Evolutionary conservation across 345 rosid genomes (phyloP).

Genomic region (Sonneratia caseolaris): DNA sequence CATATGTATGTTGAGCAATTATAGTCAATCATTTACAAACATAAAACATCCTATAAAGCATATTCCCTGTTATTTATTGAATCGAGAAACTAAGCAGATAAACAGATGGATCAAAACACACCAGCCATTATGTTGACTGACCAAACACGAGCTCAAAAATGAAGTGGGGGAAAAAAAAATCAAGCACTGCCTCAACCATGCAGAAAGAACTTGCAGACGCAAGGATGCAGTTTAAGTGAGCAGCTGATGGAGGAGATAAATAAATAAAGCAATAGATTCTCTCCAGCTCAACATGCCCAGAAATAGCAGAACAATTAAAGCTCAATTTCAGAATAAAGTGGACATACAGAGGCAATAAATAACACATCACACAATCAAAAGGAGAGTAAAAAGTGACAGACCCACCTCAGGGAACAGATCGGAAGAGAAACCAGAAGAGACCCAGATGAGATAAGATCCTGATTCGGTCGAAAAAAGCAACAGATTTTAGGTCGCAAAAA

Average conservation of each 20-base stretch:
- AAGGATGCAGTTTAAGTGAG: slow-evolving; percentile 1
- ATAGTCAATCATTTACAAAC: not conserved
- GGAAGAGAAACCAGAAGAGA: slow-evolving; percentile 25
- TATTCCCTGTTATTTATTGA: not conserved
- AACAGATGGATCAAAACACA: slow-evolving; percentile 17
- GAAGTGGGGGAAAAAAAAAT: not conserved
- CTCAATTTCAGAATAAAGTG: slow-evolving; percentile 16
- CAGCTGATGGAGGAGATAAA: not conserved
- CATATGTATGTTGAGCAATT: not conserved
- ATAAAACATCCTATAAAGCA: not conserved
- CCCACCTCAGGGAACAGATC: slow-evolving; percentile 30
- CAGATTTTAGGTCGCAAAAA: slow-evolving; percentile 11
- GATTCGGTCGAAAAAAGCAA: slow-evolving; percentile 21
- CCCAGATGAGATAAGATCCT: slow-evolving; percentile 55
- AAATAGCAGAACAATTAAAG: slow-evolving; percentile 21
- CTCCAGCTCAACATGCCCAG: slow-evolving; percentile 26
- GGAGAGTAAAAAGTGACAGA: slow-evolving; percentile 10
- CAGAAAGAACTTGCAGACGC: slow-evolving; percentile 2
- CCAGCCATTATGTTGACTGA: slow-evolving; percentile 26
- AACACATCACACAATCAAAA: slow-evolving; percentile 5
- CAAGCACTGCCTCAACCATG: not conserved
- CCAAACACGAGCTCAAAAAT: slow-evolving; percentile 3
- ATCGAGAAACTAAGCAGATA: not conserved
- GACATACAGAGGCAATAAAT: not conserved
- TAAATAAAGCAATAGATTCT: slow-evolving; percentile 17